Evolutionary conservation across 1,284 basidiomycete species (phyloP), one percentile per base, ranked within the genome.

Genomic region (Omphalotus olearius): DNA sequence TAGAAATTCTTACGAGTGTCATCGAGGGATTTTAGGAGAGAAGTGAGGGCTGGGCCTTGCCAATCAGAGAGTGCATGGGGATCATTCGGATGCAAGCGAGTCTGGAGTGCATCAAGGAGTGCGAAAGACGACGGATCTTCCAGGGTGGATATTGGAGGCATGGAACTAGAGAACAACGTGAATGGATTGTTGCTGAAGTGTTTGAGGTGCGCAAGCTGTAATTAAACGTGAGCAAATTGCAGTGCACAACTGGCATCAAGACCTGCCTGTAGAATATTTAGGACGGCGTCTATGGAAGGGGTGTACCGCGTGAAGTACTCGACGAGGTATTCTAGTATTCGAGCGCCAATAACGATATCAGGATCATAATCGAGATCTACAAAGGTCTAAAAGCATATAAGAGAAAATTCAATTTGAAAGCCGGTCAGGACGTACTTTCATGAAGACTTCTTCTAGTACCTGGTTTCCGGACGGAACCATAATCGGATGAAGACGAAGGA

Each of bases 121-220:
- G 58, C 52, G 35, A 60, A 60, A 1, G 72, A 73, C 13, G 58
- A 51, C 2, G 62, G 58, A 44, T 64, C 54, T 51, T 55, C 55
- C 28, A 64, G 63, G 47, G 45, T 53, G 52, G 41, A 40, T 30
- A 10, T 48, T 5, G 45, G 56, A 36, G 57, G 67, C 44, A 65
- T 75, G 2, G 58, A 57, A 28, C 64, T 62, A 13, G 68, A 59
- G 28, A 88, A 69, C 11, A 74, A 47, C 1, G 77, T 73, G 6
- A 87, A 64, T 0, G 82, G 79, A 25, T 85, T 78, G 18, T 59
- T 54, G 14, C 76, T 70, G 56, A 86, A 88, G 61, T 90, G 87
- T 53, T 84, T 84, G 62, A 89, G 65, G 58, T 85, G 70, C 0
- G 73, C 70, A 4, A 89, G 66, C 84, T 88, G 54, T 37, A 49